phyloP scores from a whole-genome alignment of 441 rosid genomes.

The Eutrema salsugineum region DNA sequence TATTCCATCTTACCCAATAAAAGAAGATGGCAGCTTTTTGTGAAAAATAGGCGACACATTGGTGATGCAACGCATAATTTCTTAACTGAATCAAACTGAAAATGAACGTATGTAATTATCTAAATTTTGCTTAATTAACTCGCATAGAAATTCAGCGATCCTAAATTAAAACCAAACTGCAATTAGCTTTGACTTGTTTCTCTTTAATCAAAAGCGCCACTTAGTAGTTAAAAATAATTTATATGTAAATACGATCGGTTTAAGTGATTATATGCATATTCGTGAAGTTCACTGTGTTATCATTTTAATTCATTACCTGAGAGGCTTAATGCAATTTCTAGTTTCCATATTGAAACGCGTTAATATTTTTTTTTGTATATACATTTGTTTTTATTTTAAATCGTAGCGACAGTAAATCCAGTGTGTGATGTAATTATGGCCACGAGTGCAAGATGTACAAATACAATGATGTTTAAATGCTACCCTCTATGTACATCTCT shows the following conservation, averaged over 20 bases:
- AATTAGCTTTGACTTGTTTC: background rate
- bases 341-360: background rate
- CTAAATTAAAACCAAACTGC: background rate
- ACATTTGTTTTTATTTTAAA: background rate
- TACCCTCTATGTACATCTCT: conserved; percentile 10
- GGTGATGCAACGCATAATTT: background rate
- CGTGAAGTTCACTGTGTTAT: background rate
- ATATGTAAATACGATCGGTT: background rate
- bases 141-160: background rate
- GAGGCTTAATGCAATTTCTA: background rate
- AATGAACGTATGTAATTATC: background rate
- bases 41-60: conserved; percentile 1
- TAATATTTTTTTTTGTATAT: background rate
- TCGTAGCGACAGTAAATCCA: background rate
- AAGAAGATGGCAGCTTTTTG: background rate
- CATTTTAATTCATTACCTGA: background rate
- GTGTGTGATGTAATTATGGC: background rate
- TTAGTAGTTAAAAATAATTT: background rate
- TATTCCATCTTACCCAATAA: conserved; percentile 6
- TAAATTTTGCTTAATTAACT: background rate
- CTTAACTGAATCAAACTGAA: background rate
- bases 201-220: background rate
- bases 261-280: background rate
- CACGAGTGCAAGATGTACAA: conserved; percentile 12
- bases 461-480: conserved; percentile 11